Base-by-base conservation (phyloP, 192 early-diverging fungal genomes). In the Phlyctochytrium arcticum region DNA sequence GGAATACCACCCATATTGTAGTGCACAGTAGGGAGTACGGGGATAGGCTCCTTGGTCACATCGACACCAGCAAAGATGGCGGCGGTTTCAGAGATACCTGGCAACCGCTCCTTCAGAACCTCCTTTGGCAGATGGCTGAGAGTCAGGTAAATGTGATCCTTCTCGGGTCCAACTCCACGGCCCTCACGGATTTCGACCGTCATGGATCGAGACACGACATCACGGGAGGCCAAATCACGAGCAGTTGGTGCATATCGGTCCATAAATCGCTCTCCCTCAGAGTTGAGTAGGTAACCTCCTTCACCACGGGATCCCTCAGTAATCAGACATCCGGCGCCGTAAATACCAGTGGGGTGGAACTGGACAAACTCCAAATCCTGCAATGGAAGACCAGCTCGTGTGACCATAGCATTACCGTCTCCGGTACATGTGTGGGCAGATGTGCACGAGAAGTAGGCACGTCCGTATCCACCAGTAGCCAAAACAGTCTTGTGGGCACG, bases 1-100 rank as follows among this genome's bases (percentile, higher is more conserved):
- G 96, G 96, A 62, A 98, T 96, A 78, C 96, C 94, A 68, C 96
- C 96, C 93, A 98, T 96, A 85, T 96, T 98, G 88, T 96, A 96
- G 81, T 98, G 96, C 68, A 97, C 96, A 62, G 96, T 96, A 60
- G 96, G 96, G 39, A 98, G 84, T 42, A 98, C 94, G 7, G 96
- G 96, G 71, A 99, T 99, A 32, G 96, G 94, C 75, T 97, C 93
- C 89, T 99, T 99, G 75, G 94, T 99, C 31, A 99, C 95, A 81
- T 99, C 93, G 60, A 99, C 96, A 69, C 77, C 77, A 29, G 96
- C 90, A 75, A 98, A 98, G 72, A 98, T 96, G 58, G 92, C 92
- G 42, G 96, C 96, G 17, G 94, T 98, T 80, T 98, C 96, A 17
- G 96, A 98, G 67, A 98, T 98, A 75, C 96, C 96, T 17, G 96